These are phyloP conservation scores for Fusarium setosum DNA, from an alignment of 2,329 filamentous ascomycete species.

Conservation along the genomic window DNA sequence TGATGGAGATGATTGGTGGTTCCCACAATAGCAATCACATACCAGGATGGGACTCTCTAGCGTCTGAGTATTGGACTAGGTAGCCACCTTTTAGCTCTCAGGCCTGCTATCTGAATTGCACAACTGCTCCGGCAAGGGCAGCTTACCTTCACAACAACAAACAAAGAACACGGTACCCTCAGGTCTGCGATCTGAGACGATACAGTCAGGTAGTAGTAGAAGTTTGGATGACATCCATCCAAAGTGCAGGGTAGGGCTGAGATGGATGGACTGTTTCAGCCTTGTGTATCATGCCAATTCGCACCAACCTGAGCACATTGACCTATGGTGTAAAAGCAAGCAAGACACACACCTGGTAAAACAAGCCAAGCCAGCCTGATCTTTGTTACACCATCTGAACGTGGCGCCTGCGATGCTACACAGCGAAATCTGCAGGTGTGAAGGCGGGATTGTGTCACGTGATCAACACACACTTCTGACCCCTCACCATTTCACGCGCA, in stretches of 20 bases:
- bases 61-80: too few relatives aligned
- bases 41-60: too few relatives aligned
- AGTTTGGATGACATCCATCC: too few relatives aligned
- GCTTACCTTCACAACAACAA: too few relatives aligned
- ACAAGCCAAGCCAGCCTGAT: neutral
- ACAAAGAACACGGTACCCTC: too few relatives aligned
- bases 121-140: too few relatives aligned
- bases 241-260: neutral
- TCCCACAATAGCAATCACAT: too few relatives aligned
- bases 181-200: too few relatives aligned
- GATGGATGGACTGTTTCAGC: neutral
- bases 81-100: too few relatives aligned
- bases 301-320: neutral
- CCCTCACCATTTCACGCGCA: conserved; percentile 24
- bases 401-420: neutral
- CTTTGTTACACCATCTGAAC: neutral
- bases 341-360: neutral
- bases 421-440: neutral
- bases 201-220: too few relatives aligned
- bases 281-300: neutral
- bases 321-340: neutral
- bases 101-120: too few relatives aligned
- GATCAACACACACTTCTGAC: conserved; percentile 35
- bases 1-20: too few relatives aligned
- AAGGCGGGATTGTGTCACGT: conserved; percentile 26